Conservation (phyloP, 2,329 filamentous ascomycete species). For the Exophiala sp. region DNA sequence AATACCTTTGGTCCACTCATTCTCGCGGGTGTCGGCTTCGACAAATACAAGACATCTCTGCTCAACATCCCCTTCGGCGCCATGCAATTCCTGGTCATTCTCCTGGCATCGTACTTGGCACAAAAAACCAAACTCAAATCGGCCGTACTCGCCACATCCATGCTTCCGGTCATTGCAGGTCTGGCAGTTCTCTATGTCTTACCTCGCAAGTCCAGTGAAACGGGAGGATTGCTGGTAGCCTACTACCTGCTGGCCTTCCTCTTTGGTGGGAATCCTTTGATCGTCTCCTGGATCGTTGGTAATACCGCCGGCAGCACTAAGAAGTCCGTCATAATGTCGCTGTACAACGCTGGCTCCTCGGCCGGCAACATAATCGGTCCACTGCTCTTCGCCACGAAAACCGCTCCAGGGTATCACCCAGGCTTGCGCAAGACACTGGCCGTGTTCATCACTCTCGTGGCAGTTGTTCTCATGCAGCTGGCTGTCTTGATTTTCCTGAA, state of each 20-base stretch:
- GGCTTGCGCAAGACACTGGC: slow-evolving; percentile 56
- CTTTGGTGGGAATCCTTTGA: slow-evolving; percentile 63
- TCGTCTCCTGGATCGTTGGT: slow-evolving; percentile 65
- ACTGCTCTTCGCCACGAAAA: slow-evolving; percentile 56
- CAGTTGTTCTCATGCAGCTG: slow-evolving; percentile 53
- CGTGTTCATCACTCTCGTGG: slow-evolving; percentile 54
- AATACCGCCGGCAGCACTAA: slow-evolving; percentile 68
- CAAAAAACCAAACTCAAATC: slow-evolving; percentile 58
- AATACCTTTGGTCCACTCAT: slow-evolving; percentile 66
- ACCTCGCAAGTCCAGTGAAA: slow-evolving; percentile 41
- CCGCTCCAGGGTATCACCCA: slow-evolving; percentile 58
- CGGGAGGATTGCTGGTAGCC: slow-evolving; percentile 52
- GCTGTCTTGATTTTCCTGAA: slow-evolving; percentile 56
- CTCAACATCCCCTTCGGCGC: slow-evolving; percentile 67
- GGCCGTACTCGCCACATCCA: slow-evolving; percentile 50
- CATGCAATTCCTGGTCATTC: slow-evolving; percentile 58
- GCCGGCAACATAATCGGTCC: slow-evolving; percentile 67
- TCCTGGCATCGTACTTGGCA: slow-evolving; percentile 57
- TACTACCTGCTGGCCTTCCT: slow-evolving; percentile 67
- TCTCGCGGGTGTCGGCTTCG: slow-evolving; percentile 57
- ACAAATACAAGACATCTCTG: slow-evolving; percentile 56
- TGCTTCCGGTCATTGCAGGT: slow-evolving; percentile 60
- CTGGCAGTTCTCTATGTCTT: slow-evolving; percentile 51
- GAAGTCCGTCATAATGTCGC: slow-evolving; percentile 60
- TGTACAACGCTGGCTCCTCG: slow-evolving; percentile 61